phyloP scores from a whole-genome alignment of 441 rosid genomes.

The Populus hybrid region DNA sequence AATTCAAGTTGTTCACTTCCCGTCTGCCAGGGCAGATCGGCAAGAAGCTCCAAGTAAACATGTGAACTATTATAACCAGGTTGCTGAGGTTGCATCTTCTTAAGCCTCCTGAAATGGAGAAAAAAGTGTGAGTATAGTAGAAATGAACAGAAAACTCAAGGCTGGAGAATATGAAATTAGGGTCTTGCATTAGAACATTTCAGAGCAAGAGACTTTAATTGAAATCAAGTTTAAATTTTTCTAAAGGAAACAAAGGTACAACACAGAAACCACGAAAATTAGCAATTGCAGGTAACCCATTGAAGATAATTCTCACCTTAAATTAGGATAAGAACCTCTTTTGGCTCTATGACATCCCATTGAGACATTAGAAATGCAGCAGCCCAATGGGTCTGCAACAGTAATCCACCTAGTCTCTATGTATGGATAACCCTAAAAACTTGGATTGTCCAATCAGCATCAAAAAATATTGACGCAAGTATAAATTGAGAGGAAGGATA shows the following conservation, averaged over 20 bases:
- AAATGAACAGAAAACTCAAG: conserved; percentile 3
- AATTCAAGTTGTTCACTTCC: conserved; percentile 83
- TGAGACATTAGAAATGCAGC: not conserved
- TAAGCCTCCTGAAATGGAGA: conserved; percentile 68
- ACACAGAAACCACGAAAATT: not conserved
- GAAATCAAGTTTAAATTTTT: not conserved
- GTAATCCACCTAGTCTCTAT: not conserved
- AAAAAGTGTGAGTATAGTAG: not conserved
- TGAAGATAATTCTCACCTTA: too few relatives aligned
- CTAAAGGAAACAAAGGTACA: not conserved
- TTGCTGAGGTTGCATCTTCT: conserved; percentile 99
- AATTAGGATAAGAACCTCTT: not conserved
- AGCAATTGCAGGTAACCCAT: not conserved
- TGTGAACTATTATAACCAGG: conserved; percentile 99
- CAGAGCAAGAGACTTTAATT: not conserved
- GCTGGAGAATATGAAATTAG: not conserved
- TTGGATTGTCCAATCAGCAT: not conserved
- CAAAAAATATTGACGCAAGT: not conserved
- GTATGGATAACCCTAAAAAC: not conserved
- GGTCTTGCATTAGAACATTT: not conserved
- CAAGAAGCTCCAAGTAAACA: conserved; percentile 93
- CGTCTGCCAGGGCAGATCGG: conserved; percentile 97
- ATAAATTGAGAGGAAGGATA: not conserved
- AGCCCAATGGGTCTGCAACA: not conserved
- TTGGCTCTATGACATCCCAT: not conserved